Percentiles rank a stretch among this genome's conserved stretches.
phyloP scores from a whole-genome alignment of 2,329 filamentous ascomycete species.

The Fusarium succisae region DNA sequence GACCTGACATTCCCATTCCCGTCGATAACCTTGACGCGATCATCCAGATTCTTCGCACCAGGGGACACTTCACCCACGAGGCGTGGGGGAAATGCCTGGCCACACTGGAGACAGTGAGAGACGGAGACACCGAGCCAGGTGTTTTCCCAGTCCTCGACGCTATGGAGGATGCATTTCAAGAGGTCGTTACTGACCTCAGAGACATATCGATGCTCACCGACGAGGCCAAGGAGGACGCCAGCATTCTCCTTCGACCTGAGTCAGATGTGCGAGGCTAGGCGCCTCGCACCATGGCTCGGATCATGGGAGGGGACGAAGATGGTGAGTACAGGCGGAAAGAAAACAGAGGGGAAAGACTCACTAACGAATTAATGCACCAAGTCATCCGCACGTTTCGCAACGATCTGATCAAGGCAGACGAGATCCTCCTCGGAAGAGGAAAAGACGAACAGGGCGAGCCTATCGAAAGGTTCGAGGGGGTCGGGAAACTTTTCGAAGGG shows the following conservation, averaged over 20 bases:
- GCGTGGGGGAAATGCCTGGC: neutral
- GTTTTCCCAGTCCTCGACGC: neutral
- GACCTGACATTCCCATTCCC: accelerated
- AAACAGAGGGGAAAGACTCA: neutral
- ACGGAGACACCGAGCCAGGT: accelerated
- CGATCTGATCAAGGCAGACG: accelerated
- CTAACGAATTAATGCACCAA: neutral
- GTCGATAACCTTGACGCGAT: accelerated
- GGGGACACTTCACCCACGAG: neutral
- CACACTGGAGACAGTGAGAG: neutral
- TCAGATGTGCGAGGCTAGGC: neutral
- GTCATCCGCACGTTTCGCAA: neutral
- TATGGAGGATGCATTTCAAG: neutral
- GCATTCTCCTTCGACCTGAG: neutral
- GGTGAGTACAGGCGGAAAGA: neutral
- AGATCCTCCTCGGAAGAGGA: neutral
- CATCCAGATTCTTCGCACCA: neutral
- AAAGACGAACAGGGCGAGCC: neutral
- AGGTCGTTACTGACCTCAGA: neutral
- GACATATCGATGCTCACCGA: accelerated
- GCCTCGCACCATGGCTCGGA: neutral
- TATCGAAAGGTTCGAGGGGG: neutral
- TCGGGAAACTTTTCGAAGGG: neutral
- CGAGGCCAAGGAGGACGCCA: accelerated
- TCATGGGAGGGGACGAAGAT: neutral